Percentiles rank a stretch among this genome's conserved stretches.
Conservation (phyloP, 2,329 filamentous ascomycete species). For the Ascochyta fabae region DNA sequence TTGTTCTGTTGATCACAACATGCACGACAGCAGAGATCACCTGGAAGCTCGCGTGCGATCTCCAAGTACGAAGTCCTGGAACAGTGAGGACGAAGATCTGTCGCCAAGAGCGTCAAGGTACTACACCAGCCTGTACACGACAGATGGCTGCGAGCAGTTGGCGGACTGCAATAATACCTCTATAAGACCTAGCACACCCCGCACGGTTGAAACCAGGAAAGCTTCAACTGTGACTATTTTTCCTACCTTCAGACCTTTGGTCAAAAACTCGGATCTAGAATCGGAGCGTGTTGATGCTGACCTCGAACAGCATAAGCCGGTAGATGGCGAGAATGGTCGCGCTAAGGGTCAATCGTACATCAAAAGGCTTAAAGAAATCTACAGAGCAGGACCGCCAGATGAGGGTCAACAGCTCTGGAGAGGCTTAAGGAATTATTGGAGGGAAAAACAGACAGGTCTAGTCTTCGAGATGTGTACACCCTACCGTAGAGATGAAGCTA, state of each 20-base stretch:
- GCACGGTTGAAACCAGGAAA: not conserved
- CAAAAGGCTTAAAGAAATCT: slow-evolving; percentile 26
- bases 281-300: not conserved
- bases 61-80: not conserved
- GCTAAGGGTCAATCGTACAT: not conserved
- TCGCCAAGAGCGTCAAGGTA: slow-evolving; percentile 3
- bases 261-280: not conserved
- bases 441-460: slow-evolving; percentile 6
- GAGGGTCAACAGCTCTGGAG: slow-evolving; percentile 36
- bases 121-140: not conserved
- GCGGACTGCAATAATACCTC: not conserved
- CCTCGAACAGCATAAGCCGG: not conserved
- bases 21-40: not conserved
- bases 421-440: slow-evolving; percentile 19
- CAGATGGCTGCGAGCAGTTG: not conserved
- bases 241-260: not conserved
- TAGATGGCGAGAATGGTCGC: not conserved
- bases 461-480: slow-evolving; percentile 1
- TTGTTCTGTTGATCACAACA: not conserved
- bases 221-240: slow-evolving; percentile 1
- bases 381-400: slow-evolving; percentile 31
- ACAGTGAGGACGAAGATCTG: not conserved
- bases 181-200: not conserved
- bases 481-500: not conserved
- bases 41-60: not conserved